Evolutionary conservation across 2,329 filamentous ascomycete genomes (phyloP), one percentile per base, ranked within the genome.

Genomic region (Cercospora nicotianae): DNA sequence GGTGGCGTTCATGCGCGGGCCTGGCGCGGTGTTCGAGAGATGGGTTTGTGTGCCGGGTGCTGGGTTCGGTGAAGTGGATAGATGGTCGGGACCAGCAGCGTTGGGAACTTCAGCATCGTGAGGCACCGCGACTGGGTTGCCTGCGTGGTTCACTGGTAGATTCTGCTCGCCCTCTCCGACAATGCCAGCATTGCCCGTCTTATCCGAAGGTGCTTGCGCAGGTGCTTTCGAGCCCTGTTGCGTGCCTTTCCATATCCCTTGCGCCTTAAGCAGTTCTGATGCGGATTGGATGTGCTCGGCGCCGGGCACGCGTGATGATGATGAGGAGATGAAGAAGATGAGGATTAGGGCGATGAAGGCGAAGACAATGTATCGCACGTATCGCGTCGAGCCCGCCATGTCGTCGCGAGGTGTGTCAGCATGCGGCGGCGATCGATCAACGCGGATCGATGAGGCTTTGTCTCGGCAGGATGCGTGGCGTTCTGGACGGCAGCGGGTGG

Each of bases 1-100:
- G 10, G 95, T 99, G 61, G 96, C 95, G 81, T 99, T 99, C 86
- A 96, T 92, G 76, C 92, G 91, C 69, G 89, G 87, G 62, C 90
- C 90, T 10, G 87, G 83, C 13, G 87, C 86, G 18, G 80, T 77
- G 20, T 79, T 75, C 73, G 75, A 64, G 77, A 80, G 48, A 74
- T 78, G 6, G 76, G 79, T 66, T 70, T 72, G 65, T 20, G 62
- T 64, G 55, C 65, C 66, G n/a, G 69, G 60, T 60, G 68, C 65
- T 39, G 75, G 76, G 72, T 78, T 79, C 53, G 76, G 77, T 23
- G 77, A 75, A 42, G 74, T 78, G 60, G 66, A 64, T 8, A 61
- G 58, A 10, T 67, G 53, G 23, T 65, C 36, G 18, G 63, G 48
- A 12, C 36, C 57, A 16, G 64, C 31, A 13, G 57, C 55, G 12